Evolutionary conservation across 2,329 filamentous ascomycete genomes (phyloP).

Genomic region (Botryotinia calthae): DNA sequence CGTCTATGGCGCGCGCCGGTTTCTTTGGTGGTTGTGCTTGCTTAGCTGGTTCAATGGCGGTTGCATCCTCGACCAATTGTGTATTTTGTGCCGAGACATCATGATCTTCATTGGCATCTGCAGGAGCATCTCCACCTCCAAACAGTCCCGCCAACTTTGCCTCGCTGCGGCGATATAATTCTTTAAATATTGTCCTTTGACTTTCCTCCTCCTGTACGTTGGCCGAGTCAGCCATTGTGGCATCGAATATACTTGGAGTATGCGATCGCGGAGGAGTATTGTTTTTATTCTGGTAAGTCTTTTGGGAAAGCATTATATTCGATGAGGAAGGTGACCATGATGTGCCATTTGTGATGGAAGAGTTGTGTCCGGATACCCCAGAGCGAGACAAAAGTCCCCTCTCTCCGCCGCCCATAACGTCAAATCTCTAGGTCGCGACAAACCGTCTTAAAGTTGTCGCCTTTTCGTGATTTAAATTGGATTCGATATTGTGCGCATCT

Average conservation of each 20-base stretch:
- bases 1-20: constrained; percentile 73
- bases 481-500: constrained; percentile 21
- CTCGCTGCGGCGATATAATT: constrained; percentile 75
- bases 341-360: constrained; percentile 44
- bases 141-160: constrained; percentile 77
- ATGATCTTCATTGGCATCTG: constrained; percentile 27
- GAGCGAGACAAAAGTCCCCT: constrained; percentile 33
- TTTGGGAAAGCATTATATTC: constrained; percentile 46
- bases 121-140: constrained; percentile 41
- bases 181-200: constrained; percentile 68
- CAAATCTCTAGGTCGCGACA: constrained; percentile 28
- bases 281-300: constrained; percentile 57
- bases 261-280: constrained; percentile 47
- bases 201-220: constrained; percentile 66
- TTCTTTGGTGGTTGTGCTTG: constrained; percentile 60
- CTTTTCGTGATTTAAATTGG: constrained; percentile 31
- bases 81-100: constrained; percentile 37
- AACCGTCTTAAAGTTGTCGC: constrained; percentile 30
- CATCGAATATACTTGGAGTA: constrained; percentile 37
- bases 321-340: constrained; percentile 61
- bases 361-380: constrained; percentile 27
- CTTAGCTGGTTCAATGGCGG: constrained; percentile 48
- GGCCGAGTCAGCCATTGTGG: constrained; percentile 46
- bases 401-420: constrained; percentile 24
- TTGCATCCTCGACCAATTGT: constrained; percentile 48